Evolutionary conservation across 1,284 basidiomycete species (phyloP).

Genomic region (Ustilago hordei): DNA sequence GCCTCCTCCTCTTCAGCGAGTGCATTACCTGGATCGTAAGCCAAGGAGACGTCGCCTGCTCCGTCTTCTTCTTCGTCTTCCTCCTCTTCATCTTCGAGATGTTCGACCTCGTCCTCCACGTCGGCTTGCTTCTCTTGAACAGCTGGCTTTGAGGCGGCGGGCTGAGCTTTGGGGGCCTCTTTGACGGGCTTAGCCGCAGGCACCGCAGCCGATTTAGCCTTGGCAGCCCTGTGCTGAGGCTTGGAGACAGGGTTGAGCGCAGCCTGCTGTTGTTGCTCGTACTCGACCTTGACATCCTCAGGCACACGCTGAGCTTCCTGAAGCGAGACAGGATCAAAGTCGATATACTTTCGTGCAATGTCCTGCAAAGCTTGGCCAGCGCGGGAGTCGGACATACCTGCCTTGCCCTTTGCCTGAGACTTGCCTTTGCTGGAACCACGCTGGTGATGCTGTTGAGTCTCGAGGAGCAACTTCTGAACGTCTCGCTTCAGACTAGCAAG

Average conservation of each 20-base stretch:
- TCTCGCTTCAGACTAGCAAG: constrained; percentile 38
- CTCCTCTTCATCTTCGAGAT: constrained; percentile 34
- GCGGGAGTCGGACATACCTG: constrained; percentile 48
- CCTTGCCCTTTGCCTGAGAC: constrained; percentile 13
- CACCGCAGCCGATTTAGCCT: constrained; percentile 16
- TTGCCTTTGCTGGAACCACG: constrained; percentile 5
- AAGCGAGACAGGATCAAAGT: constrained; percentile 60
- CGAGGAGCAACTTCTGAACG: constrained; percentile 46
- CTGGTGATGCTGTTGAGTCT: constrained; percentile 17
- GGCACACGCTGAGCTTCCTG: constrained; percentile 43
- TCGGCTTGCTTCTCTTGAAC: constrained; percentile 12
- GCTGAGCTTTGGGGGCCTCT: neutral
- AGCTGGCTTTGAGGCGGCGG: constrained; percentile 20
- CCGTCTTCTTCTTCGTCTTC: constrained; percentile 32
- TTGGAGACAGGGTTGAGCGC: constrained; percentile 7
- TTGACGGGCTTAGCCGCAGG: constrained; percentile 10
- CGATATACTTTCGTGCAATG: constrained; percentile 63
- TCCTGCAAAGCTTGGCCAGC: constrained; percentile 60
- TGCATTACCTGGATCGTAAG: constrained; percentile 60
- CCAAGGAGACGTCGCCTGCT: constrained; percentile 33
- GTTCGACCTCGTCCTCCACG: constrained; percentile 34
- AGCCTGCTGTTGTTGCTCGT: constrained; percentile 39
- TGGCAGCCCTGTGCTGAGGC: constrained; percentile 14
- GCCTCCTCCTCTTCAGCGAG: constrained; percentile 60
- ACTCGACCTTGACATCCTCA: constrained; percentile 40